A percentile compares a stretch with the other conserved stretches of the same genome.
Evolutionary conservation across 176 grass and related monocot species (phyloP).

Genomic region (Raddia guianensis): DNA sequence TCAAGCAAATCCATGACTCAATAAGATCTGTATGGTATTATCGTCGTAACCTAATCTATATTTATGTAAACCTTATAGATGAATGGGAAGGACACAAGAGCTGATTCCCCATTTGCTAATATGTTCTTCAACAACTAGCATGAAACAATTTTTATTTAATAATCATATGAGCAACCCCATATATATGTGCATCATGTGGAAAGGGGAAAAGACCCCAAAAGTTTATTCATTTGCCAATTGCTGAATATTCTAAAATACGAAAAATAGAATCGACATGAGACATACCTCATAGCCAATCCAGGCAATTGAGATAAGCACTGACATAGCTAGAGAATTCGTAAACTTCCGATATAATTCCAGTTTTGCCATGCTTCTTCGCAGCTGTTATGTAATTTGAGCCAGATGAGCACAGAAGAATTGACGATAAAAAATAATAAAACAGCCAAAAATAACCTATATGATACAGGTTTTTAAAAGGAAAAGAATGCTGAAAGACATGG

Average conservation of each 20-base stretch:
- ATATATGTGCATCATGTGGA: conserved; percentile 12
- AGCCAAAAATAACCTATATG: background rate
- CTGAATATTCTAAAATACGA: conserved; percentile 20
- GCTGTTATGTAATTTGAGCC: conserved; percentile 49
- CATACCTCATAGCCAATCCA: conserved; percentile 99
- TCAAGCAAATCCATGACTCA: conserved; percentile 19
- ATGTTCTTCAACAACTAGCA: conserved; percentile 5
- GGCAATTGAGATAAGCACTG: conserved; percentile 91
- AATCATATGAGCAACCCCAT: conserved; percentile 23
- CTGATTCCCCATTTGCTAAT: conserved; percentile 17
- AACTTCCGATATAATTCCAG: conserved; percentile 98
- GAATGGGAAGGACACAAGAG: background rate
- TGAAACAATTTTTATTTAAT: background rate
- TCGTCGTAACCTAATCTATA: background rate
- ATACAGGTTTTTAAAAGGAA: background rate
- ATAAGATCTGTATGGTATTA: background rate
- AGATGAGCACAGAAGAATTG: conserved; percentile 31
- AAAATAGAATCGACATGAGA: conserved; percentile 27
- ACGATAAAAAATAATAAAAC: background rate
- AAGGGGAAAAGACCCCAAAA: background rate
- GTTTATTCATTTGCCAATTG: conserved; percentile 17
- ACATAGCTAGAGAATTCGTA: conserved; percentile 84
- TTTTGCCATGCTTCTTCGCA: conserved; percentile 93
- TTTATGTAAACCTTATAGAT: conserved; percentile 26
- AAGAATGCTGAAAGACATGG: conserved; percentile 5